Base-by-base conservation (phyloP, 768 basidiomycete species). In the Chalciporus piperatus region DNA sequence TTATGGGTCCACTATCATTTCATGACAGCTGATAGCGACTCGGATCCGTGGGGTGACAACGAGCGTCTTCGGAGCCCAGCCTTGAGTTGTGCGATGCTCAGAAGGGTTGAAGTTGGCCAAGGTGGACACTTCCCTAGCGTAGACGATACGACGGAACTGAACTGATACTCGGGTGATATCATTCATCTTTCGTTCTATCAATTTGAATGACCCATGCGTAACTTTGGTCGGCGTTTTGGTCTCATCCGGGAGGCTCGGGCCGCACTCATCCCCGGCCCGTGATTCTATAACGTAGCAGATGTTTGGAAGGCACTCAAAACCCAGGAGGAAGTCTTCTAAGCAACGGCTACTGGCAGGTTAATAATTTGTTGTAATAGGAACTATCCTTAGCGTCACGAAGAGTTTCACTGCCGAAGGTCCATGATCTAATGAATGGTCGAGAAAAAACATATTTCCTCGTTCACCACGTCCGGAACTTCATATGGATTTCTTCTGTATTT, bases 401-500 rank as follows among this genome's bases (percentile, higher is more conserved):
- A 37, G 16, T 9, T 32, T 37, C 16, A n/a, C 28, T 13, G 13
- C 45, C 40, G 19, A 45, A 48, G 23, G 33, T 16, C 32, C 46
- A 37, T 25, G 19, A 51, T 23, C 38, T 17, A 44, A 49, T 13
- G 35, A 35, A 27, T 38, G 14, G 38, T 27, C 12, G 40, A 41
- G 25, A 46, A 49, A 41, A n/a, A 19, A 17, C 7, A 17, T 30
- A 22, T 37, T 23, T 22, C 25, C 35, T 37, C 41, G 17, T 38
- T 39, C 45, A 45, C 41, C 44, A 13, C 27, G 17, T 33, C 42
- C 4, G 37, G 37, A 27, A 43, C 41, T 35, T 57, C 50, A 42
- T 28, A 44, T 32, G 23, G n/a, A 13, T 45, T 25, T 51, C 41
- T 32, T 22, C 17, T 44, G 37, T 32, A 56, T 55, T 48, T 52